Evolutionary conservation across 306 rosid species (phyloP), one percentile per base, ranked within the genome.

Genomic region (Cajanus cajan): DNA sequence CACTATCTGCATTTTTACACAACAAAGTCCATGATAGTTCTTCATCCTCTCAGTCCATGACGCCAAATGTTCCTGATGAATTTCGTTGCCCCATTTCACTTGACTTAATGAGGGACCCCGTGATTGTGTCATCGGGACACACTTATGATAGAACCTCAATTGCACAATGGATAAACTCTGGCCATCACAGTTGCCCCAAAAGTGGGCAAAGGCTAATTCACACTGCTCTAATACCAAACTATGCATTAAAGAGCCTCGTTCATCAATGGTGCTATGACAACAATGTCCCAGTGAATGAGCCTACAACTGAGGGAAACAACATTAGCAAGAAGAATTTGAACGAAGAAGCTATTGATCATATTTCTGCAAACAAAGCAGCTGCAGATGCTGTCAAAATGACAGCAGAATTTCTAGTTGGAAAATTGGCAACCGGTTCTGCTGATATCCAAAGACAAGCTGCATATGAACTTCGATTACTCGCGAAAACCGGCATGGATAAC

Each of bases 381-480:
- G 34, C 70, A 18, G 93, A 92, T 80, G 94, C 98, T 47, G 91
- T 89, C 34, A 94, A 92, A 88, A 90, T 94, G 91, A 92, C 97
- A 48, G 93, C 97, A 21, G 97, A 92, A 15, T 94, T 95, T 82
- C 89, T 95, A 0, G 98, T 95, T 21, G 98, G 98, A 55, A 95
- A 95, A 83, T 80, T 95, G 15, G 98, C 98, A 74, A 95, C 97
- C 0, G 98, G 98, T 7, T 95, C 98, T 0, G 86, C 86, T 6
- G 94, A 91, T 36, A 90, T 89, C 37, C 98, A 95, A 74, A 84
- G 93, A 45, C 98, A 92, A 72, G 97, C 98, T 0, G 98, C 98
- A 0, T 95, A 92, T 51, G 97, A 95, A 52, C 93, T 95, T 31
- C 85, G 97, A 19, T 68, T 95, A 33, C 97, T 95, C 2, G 94